phyloP scores from a whole-genome alignment of 768 basidiomycete species.

The Gautieria morchelliformis region DNA sequence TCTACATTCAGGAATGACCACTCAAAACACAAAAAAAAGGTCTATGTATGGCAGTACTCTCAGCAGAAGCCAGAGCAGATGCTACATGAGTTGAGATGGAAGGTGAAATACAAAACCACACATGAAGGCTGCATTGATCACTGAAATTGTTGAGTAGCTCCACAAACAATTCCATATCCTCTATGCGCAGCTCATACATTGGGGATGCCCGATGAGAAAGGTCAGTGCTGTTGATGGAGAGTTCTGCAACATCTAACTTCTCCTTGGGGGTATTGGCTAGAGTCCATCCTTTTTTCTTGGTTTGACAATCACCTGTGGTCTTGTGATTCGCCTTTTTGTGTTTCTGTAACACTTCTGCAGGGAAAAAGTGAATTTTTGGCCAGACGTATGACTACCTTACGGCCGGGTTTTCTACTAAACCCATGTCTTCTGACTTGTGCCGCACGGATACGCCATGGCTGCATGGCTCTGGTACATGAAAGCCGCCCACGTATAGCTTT shows the following conservation, averaged over 20 bases:
- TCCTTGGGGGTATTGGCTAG: no score
- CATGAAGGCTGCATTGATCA: not conserved
- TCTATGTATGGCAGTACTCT: not conserved
- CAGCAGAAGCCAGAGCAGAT: not conserved
- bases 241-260: not conserved
- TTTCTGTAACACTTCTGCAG: not conserved
- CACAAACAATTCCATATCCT: not conserved
- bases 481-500: no score
- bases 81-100: not conserved
- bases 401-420: not conserved
- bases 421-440: not conserved
- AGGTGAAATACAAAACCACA: not conserved
- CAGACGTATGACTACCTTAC: not conserved
- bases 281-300: not conserved
- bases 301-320: no score
- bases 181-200: not conserved
- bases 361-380: not conserved
- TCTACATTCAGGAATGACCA: no score
- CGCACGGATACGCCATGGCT: not conserved
- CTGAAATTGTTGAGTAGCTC: not conserved
- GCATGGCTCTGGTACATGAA: not conserved
- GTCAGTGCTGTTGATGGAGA: not conserved
- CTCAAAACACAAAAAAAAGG: no score
- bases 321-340: no score
- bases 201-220: not conserved